phyloP scores from a whole-genome alignment of 345 rosid genomes.

The Eucalyptus grandis region DNA sequence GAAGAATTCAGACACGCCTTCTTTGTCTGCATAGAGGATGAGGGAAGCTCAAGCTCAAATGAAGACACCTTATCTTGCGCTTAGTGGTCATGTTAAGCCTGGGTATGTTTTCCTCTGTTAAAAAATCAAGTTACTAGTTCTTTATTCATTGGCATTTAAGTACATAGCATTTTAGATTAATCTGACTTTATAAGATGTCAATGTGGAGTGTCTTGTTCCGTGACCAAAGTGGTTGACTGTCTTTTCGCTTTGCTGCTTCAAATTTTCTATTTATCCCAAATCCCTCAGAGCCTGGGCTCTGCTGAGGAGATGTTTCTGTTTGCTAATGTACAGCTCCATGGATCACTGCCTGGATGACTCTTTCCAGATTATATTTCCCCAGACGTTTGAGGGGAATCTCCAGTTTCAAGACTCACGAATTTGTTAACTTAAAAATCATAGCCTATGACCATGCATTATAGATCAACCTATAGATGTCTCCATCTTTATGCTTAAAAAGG shows the following conservation, averaged over 20 bases:
- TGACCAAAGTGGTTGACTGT: not conserved
- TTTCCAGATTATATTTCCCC: not conserved
- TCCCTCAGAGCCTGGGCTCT: not conserved
- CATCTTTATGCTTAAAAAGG: not conserved
- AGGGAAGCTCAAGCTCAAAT: conserved; percentile 84
- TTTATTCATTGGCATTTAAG: not conserved
- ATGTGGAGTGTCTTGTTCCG: not conserved
- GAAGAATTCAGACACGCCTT: conserved; percentile 96
- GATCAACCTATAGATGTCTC: not conserved
- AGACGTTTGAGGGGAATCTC: not conserved
- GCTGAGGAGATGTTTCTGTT: not conserved
- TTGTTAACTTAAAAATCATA: not conserved
- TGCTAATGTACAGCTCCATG: not conserved
- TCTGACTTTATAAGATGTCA: not conserved
- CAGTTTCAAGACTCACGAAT: not conserved
- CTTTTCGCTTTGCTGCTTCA: not conserved
- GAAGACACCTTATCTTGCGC: conserved; percentile 89
- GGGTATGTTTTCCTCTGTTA: conserved; percentile 39
- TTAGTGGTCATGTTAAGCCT: conserved; percentile 90
- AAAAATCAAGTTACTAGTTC: not conserved
- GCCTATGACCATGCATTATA: not conserved
- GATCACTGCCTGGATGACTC: not conserved
- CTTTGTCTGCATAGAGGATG: conserved; percentile 84
- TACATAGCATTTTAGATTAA: not conserved
- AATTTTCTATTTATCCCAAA: not conserved